Evolutionary conservation across 2,329 filamentous ascomycete species (phyloP).

Genomic region (Didymella glomerata): DNA sequence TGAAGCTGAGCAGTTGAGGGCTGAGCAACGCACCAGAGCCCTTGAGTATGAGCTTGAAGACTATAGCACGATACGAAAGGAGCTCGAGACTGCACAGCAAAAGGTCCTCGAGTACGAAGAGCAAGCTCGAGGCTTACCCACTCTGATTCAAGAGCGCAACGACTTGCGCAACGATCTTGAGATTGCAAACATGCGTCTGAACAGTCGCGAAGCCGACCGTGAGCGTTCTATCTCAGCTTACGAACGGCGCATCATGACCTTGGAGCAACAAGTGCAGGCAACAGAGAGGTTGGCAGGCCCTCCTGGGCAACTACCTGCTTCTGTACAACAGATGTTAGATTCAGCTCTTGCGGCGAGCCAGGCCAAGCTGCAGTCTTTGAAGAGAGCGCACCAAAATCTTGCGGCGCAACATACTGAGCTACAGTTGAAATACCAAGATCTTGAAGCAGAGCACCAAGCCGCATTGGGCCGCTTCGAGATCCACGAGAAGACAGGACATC

Average conservation of each 20-base stretch:
- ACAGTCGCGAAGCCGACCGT: constrained; percentile 60
- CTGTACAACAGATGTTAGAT: constrained; percentile 59
- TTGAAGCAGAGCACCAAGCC: constrained; percentile 48
- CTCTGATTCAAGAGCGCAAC: constrained; percentile 65
- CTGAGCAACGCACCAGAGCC: constrained; percentile 64
- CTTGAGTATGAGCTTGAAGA: constrained; percentile 70
- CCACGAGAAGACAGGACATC: constrained; percentile 30
- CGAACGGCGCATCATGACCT: constrained; percentile 58
- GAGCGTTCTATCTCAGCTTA: constrained; percentile 58
- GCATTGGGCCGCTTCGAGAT: constrained; percentile 35
- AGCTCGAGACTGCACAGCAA: constrained; percentile 46
- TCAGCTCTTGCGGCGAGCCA: constrained; percentile 58
- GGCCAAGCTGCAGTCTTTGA: constrained; percentile 58
- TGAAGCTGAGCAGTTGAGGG: constrained; percentile 69
- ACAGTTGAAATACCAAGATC: constrained; percentile 55
- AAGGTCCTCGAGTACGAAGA: constrained; percentile 44
- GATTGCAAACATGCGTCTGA: constrained; percentile 66
- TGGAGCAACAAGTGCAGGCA: constrained; percentile 51
- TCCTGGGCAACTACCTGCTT: constrained; percentile 49
- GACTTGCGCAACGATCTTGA: constrained; percentile 67
- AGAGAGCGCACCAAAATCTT: constrained; percentile 62
- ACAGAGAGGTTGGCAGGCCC: constrained; percentile 34
- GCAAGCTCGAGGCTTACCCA: constrained; percentile 56
- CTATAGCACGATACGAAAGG: constrained; percentile 54
- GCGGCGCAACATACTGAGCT: constrained; percentile 61